Percentiles rank a stretch among this genome's conserved stretches.
phyloP scores from a whole-genome alignment of 805 yeast species.

The Sugiyamaella valdiviana region DNA sequence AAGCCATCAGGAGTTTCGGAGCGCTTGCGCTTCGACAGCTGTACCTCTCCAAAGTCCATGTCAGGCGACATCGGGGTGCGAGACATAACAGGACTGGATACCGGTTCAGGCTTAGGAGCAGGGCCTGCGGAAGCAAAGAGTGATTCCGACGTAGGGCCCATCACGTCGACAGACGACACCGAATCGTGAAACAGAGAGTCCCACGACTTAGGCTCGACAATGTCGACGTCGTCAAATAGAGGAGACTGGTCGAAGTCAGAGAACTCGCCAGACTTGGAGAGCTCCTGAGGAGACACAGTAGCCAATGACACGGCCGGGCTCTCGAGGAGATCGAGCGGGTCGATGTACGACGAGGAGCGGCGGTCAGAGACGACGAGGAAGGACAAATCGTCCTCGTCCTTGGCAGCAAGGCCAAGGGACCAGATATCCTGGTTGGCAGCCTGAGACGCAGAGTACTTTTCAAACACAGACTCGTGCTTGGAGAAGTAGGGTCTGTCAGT shows the following conservation, averaged over 20 bases:
- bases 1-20: conserved; percentile 13
- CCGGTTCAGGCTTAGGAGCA: neutral
- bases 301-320: conserved; percentile 9
- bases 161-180: conserved; percentile 2
- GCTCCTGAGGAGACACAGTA: conserved; percentile 22
- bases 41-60: no score
- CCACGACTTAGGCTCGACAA: conserved; percentile 27
- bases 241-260: conserved; percentile 29
- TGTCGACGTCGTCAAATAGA: conserved; percentile 27
- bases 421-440: conserved; percentile 24
- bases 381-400: conserved; percentile 4
- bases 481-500: conserved; percentile 14
- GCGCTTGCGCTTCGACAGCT: conserved; percentile 17
- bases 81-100: neutral
- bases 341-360: conserved; percentile 7
- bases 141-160: conserved; percentile 3
- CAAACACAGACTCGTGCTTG: conserved; percentile 29
- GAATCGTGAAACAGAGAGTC: conserved; percentile 31
- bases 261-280: conserved; percentile 13
- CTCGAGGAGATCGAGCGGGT: conserved; percentile 11
- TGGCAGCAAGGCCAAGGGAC: conserved; percentile 18
- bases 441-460: conserved; percentile 30
- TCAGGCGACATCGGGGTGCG: neutral
- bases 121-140: neutral
- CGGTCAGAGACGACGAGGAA: conserved; percentile 7